Evolutionary conservation across 2,329 filamentous ascomycete species (phyloP), one percentile per base, ranked within the genome.

Genomic region (Diaporthe ampelina): DNA sequence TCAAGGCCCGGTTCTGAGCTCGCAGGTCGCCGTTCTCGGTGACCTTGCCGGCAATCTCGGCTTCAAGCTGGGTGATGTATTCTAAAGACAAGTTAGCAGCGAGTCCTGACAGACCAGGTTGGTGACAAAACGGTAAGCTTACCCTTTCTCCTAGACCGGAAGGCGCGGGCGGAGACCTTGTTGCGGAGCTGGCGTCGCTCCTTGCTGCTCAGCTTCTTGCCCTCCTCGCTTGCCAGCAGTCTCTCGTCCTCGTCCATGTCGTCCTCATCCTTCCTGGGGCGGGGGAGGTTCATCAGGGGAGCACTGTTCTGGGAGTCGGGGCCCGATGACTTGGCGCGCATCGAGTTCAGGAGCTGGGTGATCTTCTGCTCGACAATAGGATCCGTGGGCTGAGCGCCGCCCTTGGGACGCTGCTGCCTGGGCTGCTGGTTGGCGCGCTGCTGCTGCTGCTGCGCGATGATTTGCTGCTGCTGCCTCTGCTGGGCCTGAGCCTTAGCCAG

Each of bases 221-320:
- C 97, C 85, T 98, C 96, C 80, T 99, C 97, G 76, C 95, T 98
- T n/a, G 95, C 95, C 29, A 74, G 88, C 13, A 98, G 88, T 78
- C 94, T 91, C 88, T 98, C 97, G 79, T 98, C 97, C 83, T 98
- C 96, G 79, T 99, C 97, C 96, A 99, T 98, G 70, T 98, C 96
- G 76, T 98, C 95, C 80, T 98, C 95, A 58, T 98, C 95, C 88
- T 98, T 98, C 89, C 93, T 95, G 76, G 90, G 85, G 77, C 92
- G 93, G 67, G 93, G 88, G 78, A 95, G 90, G 81, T 94, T 93
- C 73, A 91, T 88, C n/a, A 92, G 83, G 17, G 88, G 82, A 45
- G 83, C 78, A 76, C 83, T 74, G 73, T 56, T 84, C 35, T 89
- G 87, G 65, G 90, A 87, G 19, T 91, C 88, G 21, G 86, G 84